Conservation (phyloP, 2,329 filamentous ascomycete species). For the Penicillium frequentans region DNA sequence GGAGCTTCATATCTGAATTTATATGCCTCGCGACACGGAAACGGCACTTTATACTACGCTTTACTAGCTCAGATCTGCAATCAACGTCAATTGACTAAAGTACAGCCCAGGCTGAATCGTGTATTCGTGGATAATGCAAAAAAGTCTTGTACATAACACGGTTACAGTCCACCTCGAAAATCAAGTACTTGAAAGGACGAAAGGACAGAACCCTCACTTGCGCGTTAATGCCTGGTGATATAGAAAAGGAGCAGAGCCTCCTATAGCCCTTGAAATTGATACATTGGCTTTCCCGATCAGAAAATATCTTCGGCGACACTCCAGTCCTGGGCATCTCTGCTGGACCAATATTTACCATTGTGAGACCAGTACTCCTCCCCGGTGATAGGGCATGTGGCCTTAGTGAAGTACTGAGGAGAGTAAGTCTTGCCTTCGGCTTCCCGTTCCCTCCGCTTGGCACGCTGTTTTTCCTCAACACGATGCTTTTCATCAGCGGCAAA, state of each 20-base stretch:
- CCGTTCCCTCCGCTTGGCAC: slow-evolving; percentile 68
- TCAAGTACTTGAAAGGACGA: background rate
- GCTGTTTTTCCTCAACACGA: slow-evolving; percentile 86
- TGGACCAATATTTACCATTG: slow-evolving; percentile 84
- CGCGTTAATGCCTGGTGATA: background rate
- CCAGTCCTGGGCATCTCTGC: slow-evolving; percentile 64
- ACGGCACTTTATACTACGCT: background rate
- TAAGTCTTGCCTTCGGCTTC: slow-evolving; percentile 82
- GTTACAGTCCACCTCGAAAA: background rate
- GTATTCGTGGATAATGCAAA: slow-evolving; percentile 13
- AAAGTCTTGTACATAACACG: slow-evolving; percentile 14
- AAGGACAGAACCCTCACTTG: background rate
- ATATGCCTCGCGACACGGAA: too few species aligned
- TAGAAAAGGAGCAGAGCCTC: background rate
- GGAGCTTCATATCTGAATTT: background rate
- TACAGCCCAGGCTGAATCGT: slow-evolving; percentile 3
- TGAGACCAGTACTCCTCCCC: slow-evolving; percentile 91
- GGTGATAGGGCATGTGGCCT: slow-evolving; percentile 70
- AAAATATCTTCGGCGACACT: slow-evolving; percentile 75
- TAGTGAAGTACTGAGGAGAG: slow-evolving; percentile 79
- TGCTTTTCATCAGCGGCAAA: slow-evolving; percentile 92
- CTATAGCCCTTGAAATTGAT: background rate
- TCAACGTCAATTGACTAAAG: background rate
- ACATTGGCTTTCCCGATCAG: slow-evolving; percentile 28
- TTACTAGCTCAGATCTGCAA: background rate